These are phyloP conservation scores for Penicillium turbatum DNA, from an alignment of 495 filamentous ascomycete genomes.

Conservation along the genomic window DNA sequence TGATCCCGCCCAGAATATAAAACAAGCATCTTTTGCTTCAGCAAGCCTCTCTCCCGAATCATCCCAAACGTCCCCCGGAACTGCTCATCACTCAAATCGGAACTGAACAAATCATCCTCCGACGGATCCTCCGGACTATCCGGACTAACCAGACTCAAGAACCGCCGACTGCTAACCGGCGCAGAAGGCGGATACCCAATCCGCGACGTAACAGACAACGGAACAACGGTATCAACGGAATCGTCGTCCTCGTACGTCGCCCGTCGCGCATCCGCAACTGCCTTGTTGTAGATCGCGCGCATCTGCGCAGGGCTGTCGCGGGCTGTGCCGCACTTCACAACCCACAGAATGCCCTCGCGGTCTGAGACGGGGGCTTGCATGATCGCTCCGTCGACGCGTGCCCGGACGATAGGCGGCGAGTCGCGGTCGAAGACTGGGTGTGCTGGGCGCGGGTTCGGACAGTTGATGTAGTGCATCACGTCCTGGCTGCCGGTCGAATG, in stretches of 20 bases:
- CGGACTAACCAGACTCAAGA: constrained; percentile 58
- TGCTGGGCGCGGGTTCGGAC: constrained; percentile 31
- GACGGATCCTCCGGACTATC: constrained; percentile 49
- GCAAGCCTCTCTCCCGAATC: constrained; percentile 45
- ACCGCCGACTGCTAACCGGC: constrained; percentile 61
- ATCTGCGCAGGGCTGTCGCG: constrained; percentile 27
- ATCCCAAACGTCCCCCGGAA: constrained; percentile 60
- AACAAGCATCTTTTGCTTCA: constrained; percentile 44
- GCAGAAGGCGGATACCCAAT: constrained; percentile 38
- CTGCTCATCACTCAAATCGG: constrained; percentile 59
- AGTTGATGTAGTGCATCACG: constrained; percentile 65
- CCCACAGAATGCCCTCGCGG: constrained; percentile 59
- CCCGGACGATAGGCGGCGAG: constrained; percentile 27
- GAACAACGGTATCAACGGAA: constrained; percentile 31
- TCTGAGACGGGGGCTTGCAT: constrained; percentile 79
- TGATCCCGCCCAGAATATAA: constrained; percentile 69
- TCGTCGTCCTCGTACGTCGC: constrained; percentile 19
- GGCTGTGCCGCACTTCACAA: constrained; percentile 30
- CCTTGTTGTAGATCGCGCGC: constrained; percentile 28
- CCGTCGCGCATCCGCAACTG: constrained; percentile 23
- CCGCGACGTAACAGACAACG: constrained; percentile 30
- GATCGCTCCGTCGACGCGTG: constrained; percentile 68
- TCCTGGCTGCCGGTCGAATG: constrained; percentile 86
- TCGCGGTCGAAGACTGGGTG: constrained; percentile 31
- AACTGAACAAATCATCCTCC: constrained; percentile 85